These are phyloP conservation scores for Boletus rubescentipes DNA, from an alignment of 768 basidiomycete species.

Conservation along the genomic window DNA sequence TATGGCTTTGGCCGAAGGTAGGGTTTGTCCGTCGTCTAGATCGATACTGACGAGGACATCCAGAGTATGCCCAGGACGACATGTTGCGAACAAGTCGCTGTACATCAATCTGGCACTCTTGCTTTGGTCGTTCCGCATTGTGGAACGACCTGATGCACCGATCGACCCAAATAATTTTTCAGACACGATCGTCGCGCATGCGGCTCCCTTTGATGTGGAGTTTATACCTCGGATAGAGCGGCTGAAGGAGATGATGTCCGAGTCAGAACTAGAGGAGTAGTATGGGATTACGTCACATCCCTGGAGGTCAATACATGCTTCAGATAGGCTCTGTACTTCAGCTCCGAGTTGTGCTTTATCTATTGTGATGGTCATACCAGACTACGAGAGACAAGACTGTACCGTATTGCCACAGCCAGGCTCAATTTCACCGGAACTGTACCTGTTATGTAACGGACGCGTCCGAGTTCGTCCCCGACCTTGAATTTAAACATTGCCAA, in stretches of 20 bases:
- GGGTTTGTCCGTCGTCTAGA: neutral
- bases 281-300: neutral
- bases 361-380: no score
- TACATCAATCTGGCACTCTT: slow-evolving; percentile 60
- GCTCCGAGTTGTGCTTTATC: no score
- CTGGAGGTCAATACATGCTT: no score
- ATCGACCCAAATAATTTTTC: slow-evolving; percentile 58
- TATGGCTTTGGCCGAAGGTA: slow-evolving; percentile 52
- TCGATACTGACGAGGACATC: neutral
- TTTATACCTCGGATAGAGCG: slow-evolving; percentile 47
- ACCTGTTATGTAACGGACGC: no score
- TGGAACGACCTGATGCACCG: slow-evolving; percentile 44
- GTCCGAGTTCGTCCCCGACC: neutral
- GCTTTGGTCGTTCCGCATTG: slow-evolving; percentile 61
- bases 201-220: slow-evolving; percentile 52
- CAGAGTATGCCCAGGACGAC: slow-evolving; percentile 60
- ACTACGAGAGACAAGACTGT: no score
- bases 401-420: no score
- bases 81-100: slow-evolving; percentile 51
- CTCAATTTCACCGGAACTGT: no score
- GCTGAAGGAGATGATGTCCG: slow-evolving; percentile 13
- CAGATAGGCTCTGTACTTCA: neutral
- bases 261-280: neutral
- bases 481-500: neutral
- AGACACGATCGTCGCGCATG: slow-evolving; percentile 54